phyloP scores from a whole-genome alignment of 805 yeast genomes.

The Limtongia smithiae region DNA sequence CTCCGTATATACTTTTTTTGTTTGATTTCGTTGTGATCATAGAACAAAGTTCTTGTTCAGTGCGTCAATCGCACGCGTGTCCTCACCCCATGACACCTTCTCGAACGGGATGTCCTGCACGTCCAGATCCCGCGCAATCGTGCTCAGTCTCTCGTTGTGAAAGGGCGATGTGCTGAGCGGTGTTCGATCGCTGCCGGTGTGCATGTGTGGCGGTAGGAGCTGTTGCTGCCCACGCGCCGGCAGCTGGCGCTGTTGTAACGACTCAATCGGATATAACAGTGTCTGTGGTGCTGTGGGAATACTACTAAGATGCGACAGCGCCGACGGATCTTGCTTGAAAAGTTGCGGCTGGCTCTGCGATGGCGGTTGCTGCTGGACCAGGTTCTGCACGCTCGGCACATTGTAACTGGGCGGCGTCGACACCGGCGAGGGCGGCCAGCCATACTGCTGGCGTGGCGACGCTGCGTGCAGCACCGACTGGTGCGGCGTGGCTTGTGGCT shows the following conservation, averaged over 20 bases:
- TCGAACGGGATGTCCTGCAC: conserved; percentile 33
- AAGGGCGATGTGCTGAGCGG: conserved; percentile 17
- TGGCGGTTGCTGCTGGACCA: conserved; percentile 9
- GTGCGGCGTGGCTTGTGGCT: conserved; percentile 15
- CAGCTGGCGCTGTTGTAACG: conserved; percentile 2
- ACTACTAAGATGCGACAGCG: conserved; percentile 8
- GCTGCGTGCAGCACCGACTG: conserved; percentile 19
- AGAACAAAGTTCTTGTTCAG: conserved; percentile 31
- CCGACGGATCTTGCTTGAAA: not conserved
- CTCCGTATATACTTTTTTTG: no score
- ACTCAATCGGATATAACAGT: not conserved
- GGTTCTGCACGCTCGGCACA: conserved; percentile 6
- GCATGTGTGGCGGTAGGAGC: conserved; percentile 13
- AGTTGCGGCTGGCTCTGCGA: not conserved
- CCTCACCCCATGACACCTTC: conserved; percentile 35
- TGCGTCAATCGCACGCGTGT: conserved; percentile 35
- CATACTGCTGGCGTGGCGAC: conserved; percentile 5
- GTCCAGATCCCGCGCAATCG: conserved; percentile 1
- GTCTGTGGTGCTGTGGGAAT: not conserved
- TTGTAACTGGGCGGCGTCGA: conserved; percentile 39
- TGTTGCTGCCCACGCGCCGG: conserved; percentile 13
- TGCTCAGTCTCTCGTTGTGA: conserved; percentile 37
- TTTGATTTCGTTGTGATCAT: not conserved
- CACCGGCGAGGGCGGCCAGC: conserved; percentile 49
- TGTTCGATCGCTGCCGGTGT: not conserved